phyloP scores from a whole-genome alignment of 2,329 filamentous ascomycete genomes.

The Phyllosticta citribraziliensis region DNA sequence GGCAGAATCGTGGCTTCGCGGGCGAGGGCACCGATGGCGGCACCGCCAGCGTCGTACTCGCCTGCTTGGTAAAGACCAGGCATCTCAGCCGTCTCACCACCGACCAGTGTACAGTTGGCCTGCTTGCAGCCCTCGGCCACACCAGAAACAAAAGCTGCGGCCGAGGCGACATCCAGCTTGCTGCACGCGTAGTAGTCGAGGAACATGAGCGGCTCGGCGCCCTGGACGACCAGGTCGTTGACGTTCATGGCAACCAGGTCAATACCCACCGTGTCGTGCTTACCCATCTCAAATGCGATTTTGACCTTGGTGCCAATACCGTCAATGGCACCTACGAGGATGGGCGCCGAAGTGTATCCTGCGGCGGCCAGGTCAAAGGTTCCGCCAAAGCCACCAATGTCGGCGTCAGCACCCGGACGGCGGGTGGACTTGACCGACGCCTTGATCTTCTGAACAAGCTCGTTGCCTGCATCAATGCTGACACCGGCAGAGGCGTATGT shows the following conservation, averaged over 20 bases:
- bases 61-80: conserved; percentile 82
- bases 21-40: conserved; percentile 75
- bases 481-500: conserved; percentile 93
- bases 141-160: conserved; percentile 79
- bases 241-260: conserved; percentile 99
- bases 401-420: conserved; percentile 77
- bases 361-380: conserved; percentile 68
- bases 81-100: conserved; percentile 97
- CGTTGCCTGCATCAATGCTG: conserved; percentile 87
- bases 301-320: conserved; percentile 96
- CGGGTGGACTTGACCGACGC: conserved; percentile 75
- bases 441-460: conserved; percentile 88
- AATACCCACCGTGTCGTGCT: conserved; percentile 91
- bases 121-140: conserved; percentile 80
- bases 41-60: conserved; percentile 88
- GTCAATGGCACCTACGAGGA: conserved; percentile 89
- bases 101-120: conserved; percentile 82
- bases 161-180: conserved; percentile 66
- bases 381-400: conserved; percentile 93
- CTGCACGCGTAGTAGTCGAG: conserved; percentile 97
- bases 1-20: conserved; percentile 60
- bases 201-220: conserved; percentile 90
- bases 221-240: conserved; percentile 93
- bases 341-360: conserved; percentile 64
- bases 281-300: conserved; percentile 80